These are phyloP conservation scores for Pythium sp. DNA, from an alignment of 352 stramenopile species.

Conservation along the genomic window DNA sequence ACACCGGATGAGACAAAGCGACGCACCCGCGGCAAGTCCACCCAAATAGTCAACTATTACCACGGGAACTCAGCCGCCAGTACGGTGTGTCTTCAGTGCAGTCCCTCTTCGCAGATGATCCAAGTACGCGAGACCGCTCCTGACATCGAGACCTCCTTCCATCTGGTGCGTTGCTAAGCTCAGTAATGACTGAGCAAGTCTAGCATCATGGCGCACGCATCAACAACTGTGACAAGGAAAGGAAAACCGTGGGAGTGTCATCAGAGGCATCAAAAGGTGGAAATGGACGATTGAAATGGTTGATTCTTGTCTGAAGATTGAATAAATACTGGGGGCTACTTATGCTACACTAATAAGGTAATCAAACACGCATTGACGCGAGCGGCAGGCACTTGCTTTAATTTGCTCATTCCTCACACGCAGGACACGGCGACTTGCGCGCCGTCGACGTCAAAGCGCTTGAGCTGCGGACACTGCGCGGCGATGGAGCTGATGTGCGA, in stretches of 20 bases:
- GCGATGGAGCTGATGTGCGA: constrained; percentile 53
- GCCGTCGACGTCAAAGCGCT: constrained; percentile 52
- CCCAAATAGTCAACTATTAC: not conserved
- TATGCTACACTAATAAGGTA: not conserved
- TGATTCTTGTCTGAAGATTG: not conserved
- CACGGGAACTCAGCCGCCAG: not conserved
- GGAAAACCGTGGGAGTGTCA: no score
- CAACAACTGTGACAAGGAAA: no score
- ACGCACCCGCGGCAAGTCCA: not conserved
- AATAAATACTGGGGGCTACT: not conserved
- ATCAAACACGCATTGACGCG: not conserved
- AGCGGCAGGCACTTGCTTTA: not conserved
- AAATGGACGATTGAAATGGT: not conserved
- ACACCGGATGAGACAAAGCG: not conserved
- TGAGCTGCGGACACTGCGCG: constrained; percentile 54
- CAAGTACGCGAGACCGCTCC: not conserved
- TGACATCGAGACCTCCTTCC: not conserved
- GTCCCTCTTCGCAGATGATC: not conserved
- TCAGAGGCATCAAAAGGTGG: no score
- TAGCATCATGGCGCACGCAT: no score
- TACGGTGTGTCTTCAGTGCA: not conserved
- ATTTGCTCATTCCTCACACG: constrained; percentile 4
- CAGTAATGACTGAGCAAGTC: not conserved
- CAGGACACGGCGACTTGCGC: constrained; percentile 25
- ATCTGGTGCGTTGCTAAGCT: not conserved